Conservation (phyloP, 768 basidiomycete species). For the Boletus speciosus region DNA sequence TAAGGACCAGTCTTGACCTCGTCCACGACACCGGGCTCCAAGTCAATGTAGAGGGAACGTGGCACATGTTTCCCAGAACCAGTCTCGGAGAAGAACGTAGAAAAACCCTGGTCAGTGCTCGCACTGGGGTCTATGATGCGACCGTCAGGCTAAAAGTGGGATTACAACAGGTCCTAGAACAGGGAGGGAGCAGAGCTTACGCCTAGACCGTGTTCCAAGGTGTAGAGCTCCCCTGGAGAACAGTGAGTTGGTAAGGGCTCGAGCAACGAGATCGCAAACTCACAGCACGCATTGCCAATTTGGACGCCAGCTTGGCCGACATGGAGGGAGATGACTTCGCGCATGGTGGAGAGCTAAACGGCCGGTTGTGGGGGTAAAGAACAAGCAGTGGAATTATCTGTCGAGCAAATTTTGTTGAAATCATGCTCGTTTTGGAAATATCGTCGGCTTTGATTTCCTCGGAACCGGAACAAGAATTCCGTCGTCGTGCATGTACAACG, state of each 20-base stretch:
- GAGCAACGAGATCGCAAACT: slow-evolving; percentile 32
- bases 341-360: slow-evolving; percentile 46
- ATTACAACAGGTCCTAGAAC: slow-evolving; percentile 13
- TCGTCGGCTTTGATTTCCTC: slow-evolving; percentile 3
- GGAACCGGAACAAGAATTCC: not conserved
- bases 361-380: slow-evolving; percentile 12
- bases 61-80: slow-evolving; percentile 95
- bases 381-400: slow-evolving; percentile 1
- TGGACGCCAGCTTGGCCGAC: slow-evolving; percentile 97
- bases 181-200: slow-evolving; percentile 46
- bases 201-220: slow-evolving; percentile 93
- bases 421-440: slow-evolving; percentile 27
- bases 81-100: slow-evolving; percentile 96
- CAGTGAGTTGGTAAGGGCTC: slow-evolving; percentile 8
- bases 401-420: slow-evolving; percentile 19
- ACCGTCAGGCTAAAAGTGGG: slow-evolving; percentile 73
- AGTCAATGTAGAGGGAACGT: slow-evolving; percentile 92
- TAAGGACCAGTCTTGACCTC: slow-evolving; percentile 92
- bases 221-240: slow-evolving; percentile 89
- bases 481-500: no score
- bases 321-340: slow-evolving; percentile 94
- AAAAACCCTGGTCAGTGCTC: slow-evolving; percentile 80
- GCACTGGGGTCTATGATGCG: slow-evolving; percentile 60
- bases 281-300: slow-evolving; percentile 95
- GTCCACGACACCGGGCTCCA: slow-evolving; percentile 94